Percentiles rank a stretch among this genome's conserved stretches.
phyloP scores from a whole-genome alignment of 148 eudicot species.

The Vaccinium macrocarpon region DNA sequence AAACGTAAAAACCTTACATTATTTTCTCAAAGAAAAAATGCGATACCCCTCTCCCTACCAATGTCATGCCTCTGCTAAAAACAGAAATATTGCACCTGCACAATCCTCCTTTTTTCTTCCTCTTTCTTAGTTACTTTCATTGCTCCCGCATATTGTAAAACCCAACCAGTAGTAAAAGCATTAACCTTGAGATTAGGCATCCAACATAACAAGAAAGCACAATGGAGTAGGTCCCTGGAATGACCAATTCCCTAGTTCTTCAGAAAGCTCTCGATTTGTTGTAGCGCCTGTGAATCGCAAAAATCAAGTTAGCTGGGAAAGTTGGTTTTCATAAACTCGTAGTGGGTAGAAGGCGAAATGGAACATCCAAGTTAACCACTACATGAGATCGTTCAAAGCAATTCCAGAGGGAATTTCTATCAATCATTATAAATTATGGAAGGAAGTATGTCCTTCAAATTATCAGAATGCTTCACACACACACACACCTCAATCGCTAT shows the following conservation, averaged over 20 bases:
- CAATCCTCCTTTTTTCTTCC: not conserved
- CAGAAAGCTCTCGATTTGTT: slow-evolving; percentile 38
- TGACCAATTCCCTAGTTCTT: slow-evolving; percentile 15
- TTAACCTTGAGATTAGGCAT: not conserved
- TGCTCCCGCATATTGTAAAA: not conserved
- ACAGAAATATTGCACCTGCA: not conserved
- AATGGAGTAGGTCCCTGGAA: not conserved
- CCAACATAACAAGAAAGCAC: not conserved
- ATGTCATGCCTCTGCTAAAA: not conserved
- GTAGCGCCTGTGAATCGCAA: slow-evolving; percentile 37
- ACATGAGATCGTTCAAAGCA: not conserved
- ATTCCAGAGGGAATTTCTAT: slow-evolving; percentile 4
- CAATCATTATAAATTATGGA: not conserved
- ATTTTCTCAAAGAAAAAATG: not conserved
- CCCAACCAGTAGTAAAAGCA: not conserved
- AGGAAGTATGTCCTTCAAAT: not conserved
- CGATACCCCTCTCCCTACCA: not conserved
- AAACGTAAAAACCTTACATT: not conserved
- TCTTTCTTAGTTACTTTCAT: not conserved
- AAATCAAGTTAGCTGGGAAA: not conserved
- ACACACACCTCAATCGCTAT: slow-evolving; percentile 48
- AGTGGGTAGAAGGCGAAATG: not conserved
- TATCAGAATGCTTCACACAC: not conserved
- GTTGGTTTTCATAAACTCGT: not conserved
- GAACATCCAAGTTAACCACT: not conserved